phyloP scores from a whole-genome alignment of 352 stramenopile species.

The Globisporangium heterothallicum region DNA sequence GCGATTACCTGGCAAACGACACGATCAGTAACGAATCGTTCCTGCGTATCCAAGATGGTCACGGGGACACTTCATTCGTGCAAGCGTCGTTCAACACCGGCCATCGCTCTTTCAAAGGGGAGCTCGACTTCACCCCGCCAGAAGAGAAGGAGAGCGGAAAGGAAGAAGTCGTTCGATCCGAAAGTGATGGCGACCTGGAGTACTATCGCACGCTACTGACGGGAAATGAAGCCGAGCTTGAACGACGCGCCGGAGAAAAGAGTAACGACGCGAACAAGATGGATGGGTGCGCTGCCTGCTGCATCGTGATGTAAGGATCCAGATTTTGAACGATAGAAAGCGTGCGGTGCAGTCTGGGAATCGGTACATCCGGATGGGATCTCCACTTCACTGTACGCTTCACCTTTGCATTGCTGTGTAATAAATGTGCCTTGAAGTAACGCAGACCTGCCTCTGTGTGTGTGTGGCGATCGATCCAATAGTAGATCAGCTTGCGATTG shows the following conservation, averaged over 20 bases:
- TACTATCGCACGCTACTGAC: constrained; percentile 41
- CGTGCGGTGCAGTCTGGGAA: not conserved
- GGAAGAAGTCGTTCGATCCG: constrained; percentile 3
- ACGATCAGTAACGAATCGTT: constrained; percentile 75
- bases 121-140: constrained; percentile 25
- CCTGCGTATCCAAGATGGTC: constrained; percentile 32
- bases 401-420: too few species aligned
- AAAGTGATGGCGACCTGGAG: constrained; percentile 37
- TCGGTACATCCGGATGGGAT: too few species aligned
- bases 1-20: constrained; percentile 63
- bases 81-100: constrained; percentile 15
- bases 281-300: constrained; percentile 52
- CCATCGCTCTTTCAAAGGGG: constrained; percentile 51
- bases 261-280: constrained; percentile 12
- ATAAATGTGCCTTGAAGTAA: too few species aligned
- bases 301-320: constrained; percentile 41
- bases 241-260: constrained; percentile 21
- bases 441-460: too few species aligned
- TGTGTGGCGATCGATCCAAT: too few species aligned
- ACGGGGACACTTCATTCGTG: constrained; percentile 18
- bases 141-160: not conserved
- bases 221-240: constrained; percentile 32
- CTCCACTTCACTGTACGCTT: too few species aligned
- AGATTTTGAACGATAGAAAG: too few species aligned
- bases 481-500: too few species aligned